A percentile compares a stretch with the other conserved stretches of the same genome.
phyloP scores from a whole-genome alignment of 2,329 filamentous ascomycete species.

The Pseudocercospora ulei region DNA sequence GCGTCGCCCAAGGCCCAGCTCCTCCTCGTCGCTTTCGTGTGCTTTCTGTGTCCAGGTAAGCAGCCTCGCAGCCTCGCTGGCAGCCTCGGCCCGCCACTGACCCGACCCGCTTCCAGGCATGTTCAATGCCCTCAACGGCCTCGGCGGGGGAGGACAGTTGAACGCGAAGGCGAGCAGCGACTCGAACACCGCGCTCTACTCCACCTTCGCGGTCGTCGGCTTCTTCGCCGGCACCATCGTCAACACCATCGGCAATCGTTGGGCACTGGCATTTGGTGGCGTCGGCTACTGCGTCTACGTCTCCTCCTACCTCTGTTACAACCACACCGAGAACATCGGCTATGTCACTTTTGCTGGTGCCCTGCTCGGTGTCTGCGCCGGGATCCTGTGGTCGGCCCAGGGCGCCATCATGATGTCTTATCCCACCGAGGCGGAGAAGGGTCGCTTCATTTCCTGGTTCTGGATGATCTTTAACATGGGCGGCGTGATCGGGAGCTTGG shows the following conservation, averaged over 20 bases:
- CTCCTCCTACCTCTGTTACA: slow-evolving; percentile 59
- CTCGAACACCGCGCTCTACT: slow-evolving; percentile 61
- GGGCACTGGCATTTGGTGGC: slow-evolving; percentile 61
- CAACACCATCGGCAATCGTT: slow-evolving; percentile 62
- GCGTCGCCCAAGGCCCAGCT: slow-evolving; percentile 44
- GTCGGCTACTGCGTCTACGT: slow-evolving; percentile 69
- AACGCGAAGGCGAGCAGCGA: slow-evolving; percentile 48
- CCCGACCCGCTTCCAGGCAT: slow-evolving; percentile 33
- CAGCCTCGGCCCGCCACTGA: neutral
- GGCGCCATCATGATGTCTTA: slow-evolving; percentile 87
- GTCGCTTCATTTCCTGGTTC: slow-evolving; percentile 80
- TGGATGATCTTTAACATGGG: slow-evolving; percentile 95
- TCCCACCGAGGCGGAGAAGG: slow-evolving; percentile 69
- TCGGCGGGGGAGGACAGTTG: slow-evolving; percentile 44
- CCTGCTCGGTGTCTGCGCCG: slow-evolving; percentile 67
- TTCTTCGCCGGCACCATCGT: slow-evolving; percentile 62
- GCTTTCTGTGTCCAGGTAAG: slow-evolving; percentile 45
- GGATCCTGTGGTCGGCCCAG: slow-evolving; percentile 72
- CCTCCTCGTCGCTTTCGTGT: slow-evolving; percentile 44
- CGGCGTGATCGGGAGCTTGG: slow-evolving; percentile 70
- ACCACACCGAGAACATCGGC: slow-evolving; percentile 56
- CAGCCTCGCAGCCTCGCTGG: slow-evolving; percentile 3
- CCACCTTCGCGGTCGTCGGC: slow-evolving; percentile 57
- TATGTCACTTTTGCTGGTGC: slow-evolving; percentile 70
- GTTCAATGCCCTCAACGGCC: slow-evolving; percentile 46